Evolutionary conservation across 2,329 filamentous ascomycete genomes (phyloP), one percentile per base, ranked within the genome.

Genomic region (Fusarium duplospermum): DNA sequence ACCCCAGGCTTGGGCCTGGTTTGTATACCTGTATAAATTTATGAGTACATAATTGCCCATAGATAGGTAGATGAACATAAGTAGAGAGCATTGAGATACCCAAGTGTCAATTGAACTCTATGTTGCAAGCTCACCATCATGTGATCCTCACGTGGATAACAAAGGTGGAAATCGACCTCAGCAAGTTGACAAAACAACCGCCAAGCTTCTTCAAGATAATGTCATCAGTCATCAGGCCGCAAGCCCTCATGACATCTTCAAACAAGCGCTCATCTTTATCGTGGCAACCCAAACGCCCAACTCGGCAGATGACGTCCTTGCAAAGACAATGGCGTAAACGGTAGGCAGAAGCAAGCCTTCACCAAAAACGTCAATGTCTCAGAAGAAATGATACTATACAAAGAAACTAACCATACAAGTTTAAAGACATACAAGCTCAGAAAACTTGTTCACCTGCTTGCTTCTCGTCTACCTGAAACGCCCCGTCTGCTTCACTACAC

Each of bases 401-500:
- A 52, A 52, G 45, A 52, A 52, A 18, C 45, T 18, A 10, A 29
- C 45, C 45, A 29, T 9, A 29, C 24, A 29, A 29, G 45, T 52
- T 52, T 29, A n/a, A 29, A 52, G 16, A 27, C 16, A 52, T 6
- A n/a, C 22, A 50, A 22, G 22, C 45, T 50, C 7, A 22, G 40
- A 45, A 42, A 22, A 40, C 40, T 45, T 45, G 40, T 45, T 45
- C 40, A 45, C 40, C 40, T 45, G 45, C 45, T 52, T 52, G 45
- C 24, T n/a, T 52, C 45, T 52, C 45, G 45, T 52, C 45, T 52
- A 71, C 68, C 68, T 77, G 75, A 78, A 78, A 78, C 76, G 29
- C 63, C 24, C 42, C 69, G 47, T 62, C 47, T 73, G 71, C 65
- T 63, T 76, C 72, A 73, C 36, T 70, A 73, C 70, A 77, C 76